Conservation (phyloP, 352 stramenopile genomes). For the Phytophthora cryptogea region DNA sequence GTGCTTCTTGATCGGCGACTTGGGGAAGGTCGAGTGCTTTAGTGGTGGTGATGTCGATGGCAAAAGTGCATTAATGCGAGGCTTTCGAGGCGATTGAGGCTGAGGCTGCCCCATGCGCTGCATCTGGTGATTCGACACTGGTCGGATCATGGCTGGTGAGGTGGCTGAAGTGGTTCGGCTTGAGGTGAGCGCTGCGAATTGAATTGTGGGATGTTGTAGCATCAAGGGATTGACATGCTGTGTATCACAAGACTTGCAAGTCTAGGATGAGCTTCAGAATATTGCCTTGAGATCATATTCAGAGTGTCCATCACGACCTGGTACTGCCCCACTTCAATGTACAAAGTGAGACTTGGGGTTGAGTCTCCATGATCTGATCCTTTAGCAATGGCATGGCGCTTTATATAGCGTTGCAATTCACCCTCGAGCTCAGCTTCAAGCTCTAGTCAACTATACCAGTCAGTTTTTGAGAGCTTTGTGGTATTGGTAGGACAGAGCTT, state of each 20-base stretch:
- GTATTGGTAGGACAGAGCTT: not conserved
- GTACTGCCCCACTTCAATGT: slow-evolving; percentile 8
- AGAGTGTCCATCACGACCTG: slow-evolving; percentile 16
- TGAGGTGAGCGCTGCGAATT: slow-evolving; percentile 25
- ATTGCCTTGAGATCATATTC: not conserved
- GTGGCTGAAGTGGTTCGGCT: slow-evolving; percentile 1
- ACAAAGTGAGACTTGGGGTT: not conserved
- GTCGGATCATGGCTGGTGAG: slow-evolving; percentile 28
- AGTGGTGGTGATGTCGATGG: slow-evolving; percentile 13
- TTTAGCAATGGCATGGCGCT: slow-evolving; percentile 2
- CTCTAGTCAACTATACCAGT: slow-evolving; percentile 17
- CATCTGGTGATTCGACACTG: slow-evolving; percentile 28
- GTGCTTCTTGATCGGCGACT: slow-evolving; percentile 70
- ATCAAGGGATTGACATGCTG: not conserved
- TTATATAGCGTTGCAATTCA: slow-evolving; percentile 27
- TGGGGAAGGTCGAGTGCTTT: slow-evolving; percentile 15
- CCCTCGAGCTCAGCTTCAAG: not conserved
- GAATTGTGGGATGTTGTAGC: slow-evolving; percentile 9
- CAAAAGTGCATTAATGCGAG: slow-evolving; percentile 13
- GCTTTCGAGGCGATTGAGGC: slow-evolving; percentile 19
- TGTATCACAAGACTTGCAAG: not conserved
- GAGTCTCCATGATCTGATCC: slow-evolving; percentile 16
- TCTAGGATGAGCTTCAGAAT: not conserved
- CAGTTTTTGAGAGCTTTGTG: not conserved
- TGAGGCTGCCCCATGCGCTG: slow-evolving; percentile 13